A percentile compares a stretch with the other conserved stretches of the same genome.
Conservation (phyloP, 192 early-diverging fungal genomes). For the Funneliformis geosporum region DNA sequence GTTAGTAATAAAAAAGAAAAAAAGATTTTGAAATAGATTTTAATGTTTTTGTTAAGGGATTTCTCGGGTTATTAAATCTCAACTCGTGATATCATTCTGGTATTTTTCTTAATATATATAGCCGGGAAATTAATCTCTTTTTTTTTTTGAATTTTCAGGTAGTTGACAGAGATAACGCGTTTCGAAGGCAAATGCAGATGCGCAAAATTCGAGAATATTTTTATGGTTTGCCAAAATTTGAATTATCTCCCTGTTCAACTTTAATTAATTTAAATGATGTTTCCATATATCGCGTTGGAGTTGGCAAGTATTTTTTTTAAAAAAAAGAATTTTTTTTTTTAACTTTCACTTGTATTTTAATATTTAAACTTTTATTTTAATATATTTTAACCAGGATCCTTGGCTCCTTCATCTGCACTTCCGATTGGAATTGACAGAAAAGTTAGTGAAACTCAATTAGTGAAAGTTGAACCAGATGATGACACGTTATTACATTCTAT, state of each 20-base stretch:
- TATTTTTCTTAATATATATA: not conserved
- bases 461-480: constrained; percentile 75
- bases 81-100: too few relatives aligned
- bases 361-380: not conserved
- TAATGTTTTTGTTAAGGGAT: too few relatives aligned
- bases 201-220: constrained; percentile 90
- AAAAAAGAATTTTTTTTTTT: not conserved
- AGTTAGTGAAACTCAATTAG: constrained; percentile 75
- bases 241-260: constrained; percentile 82
- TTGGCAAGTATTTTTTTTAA: constrained; percentile 47
- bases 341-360: not conserved
- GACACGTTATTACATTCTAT: constrained; percentile 85
- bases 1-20: constrained; percentile 47
- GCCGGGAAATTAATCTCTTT: not conserved
- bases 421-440: constrained; percentile 85
- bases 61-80: too few relatives aligned
- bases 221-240: constrained; percentile 79
- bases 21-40: too few relatives aligned
- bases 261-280: constrained; percentile 80
- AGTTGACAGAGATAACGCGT: constrained; percentile 80
- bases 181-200: constrained; percentile 67
- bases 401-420: constrained; percentile 88
- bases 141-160: constrained; percentile 48
- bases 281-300: constrained; percentile 74
- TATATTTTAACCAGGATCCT: constrained; percentile 44